Percentiles rank a stretch among this genome's conserved stretches.
phyloP scores from a whole-genome alignment of 2,329 filamentous ascomycete genomes.

The Colletotrichum sansevieriae region DNA sequence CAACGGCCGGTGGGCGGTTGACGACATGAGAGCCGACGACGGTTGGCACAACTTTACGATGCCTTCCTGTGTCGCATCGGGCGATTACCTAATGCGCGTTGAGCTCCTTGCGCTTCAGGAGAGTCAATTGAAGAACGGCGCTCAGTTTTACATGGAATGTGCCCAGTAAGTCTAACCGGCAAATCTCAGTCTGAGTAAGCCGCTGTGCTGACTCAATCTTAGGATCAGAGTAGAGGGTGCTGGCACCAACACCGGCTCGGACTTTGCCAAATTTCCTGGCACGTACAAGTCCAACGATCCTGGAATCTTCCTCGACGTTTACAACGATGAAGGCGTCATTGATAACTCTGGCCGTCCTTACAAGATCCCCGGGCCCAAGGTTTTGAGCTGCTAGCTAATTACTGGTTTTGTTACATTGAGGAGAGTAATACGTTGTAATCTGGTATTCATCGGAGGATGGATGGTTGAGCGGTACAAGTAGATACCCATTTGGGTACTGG shows the following conservation, averaged over 20 bases:
- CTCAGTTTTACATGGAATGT: constrained; percentile 46
- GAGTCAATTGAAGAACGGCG: constrained; percentile 44
- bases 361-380: constrained; percentile 50
- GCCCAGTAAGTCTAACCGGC: constrained; percentile 42
- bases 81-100: constrained; percentile 57
- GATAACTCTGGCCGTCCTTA: constrained; percentile 49
- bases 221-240: constrained; percentile 51
- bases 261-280: constrained; percentile 52
- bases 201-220: constrained; percentile 43
- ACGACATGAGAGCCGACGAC: constrained; percentile 38
- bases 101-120: constrained; percentile 58
- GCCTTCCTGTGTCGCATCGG: constrained; percentile 53
- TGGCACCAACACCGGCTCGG: constrained; percentile 47
- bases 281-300: constrained; percentile 52
- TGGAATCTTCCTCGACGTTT: constrained; percentile 52
- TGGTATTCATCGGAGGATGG: background rate
- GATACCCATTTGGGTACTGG: too few species aligned
- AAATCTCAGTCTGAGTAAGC: constrained; percentile 17
- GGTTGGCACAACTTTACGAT: constrained; percentile 53
- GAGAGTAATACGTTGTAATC: background rate
- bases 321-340: constrained; percentile 36
- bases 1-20: constrained; percentile 48
- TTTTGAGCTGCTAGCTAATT: background rate
- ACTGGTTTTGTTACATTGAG: too few species aligned
- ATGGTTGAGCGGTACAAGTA: too few species aligned